Base-by-base conservation (phyloP, 1,139 yeast species). In the Kodamaea sp. region DNA sequence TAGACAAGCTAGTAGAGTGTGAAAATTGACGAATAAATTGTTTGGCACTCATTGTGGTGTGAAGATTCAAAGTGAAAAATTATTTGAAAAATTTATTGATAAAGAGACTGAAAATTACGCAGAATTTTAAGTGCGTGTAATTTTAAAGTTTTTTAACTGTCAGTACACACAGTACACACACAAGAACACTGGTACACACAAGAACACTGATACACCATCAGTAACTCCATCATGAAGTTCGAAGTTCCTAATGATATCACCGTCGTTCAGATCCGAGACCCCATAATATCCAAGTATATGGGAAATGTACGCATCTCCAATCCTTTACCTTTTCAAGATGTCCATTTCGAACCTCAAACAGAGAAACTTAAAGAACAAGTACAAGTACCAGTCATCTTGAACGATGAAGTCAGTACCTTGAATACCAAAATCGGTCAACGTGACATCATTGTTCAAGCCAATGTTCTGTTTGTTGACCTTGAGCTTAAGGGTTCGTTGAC, bases 1-100 rank as follows among this genome's bases (percentile, higher is more conserved):
- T 85, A 32, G 70, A 55, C 20, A 61, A 55, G 5, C 57, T 56
- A 1, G 64, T 41, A 20, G 73, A 56, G 41, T 63, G 58, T 25
- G 82, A 73, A 54, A 80, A 77, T 35, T 53, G 58, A 63, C 82
- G 79, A 24, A 58, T 46, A 44, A 60, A 54, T 43, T 48, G 54
- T n/a, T 8, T 31, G 29, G 27, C 32, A 22, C 33, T 34, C 36
- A 31, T 38, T 15, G 20, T 15, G 20, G 20, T 15, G 22, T 27
- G 20, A 28, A 30, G 32, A 24, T 31, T 15, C 4, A 15, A 15
- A 15, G 20, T 3, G 20, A 15, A 15, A 15, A 15, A 15, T 15
- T 15, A 31, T 24, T 11, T 15, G 35, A 32, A 31, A 37, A 29
- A 30, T 27, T 25, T 15, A 36, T 24, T 20, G 11, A 20, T 8